Evolutionary conservation across 2,329 filamentous ascomycete species (phyloP).

Genomic region (Phialophora macrospora): DNA sequence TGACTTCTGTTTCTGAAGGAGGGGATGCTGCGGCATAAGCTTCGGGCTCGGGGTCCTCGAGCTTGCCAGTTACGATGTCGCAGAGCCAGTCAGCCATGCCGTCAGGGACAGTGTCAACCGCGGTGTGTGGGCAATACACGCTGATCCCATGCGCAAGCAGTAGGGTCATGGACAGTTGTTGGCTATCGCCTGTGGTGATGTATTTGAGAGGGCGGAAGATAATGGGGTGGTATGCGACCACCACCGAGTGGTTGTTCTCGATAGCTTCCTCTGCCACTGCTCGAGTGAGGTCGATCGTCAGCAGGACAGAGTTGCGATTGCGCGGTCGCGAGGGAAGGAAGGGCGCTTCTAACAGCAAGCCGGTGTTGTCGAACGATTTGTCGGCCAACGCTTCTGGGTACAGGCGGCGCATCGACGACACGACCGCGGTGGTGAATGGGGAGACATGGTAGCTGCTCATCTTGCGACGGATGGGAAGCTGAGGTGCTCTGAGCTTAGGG

Average conservation of each 20-base stretch:
- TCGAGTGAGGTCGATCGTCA: slow-evolving; percentile 89
- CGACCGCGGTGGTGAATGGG: slow-evolving; percentile 70
- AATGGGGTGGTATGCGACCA: slow-evolving; percentile 94
- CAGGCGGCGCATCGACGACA: slow-evolving; percentile 78
- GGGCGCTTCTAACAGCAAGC: slow-evolving; percentile 72
- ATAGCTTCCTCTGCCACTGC: slow-evolving; percentile 91
- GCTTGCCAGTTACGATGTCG: slow-evolving; percentile 72
- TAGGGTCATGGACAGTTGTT: slow-evolving; percentile 82
- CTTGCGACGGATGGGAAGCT: slow-evolving; percentile 14
- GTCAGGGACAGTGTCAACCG: slow-evolving; percentile 81
- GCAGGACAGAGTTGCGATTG: slow-evolving; percentile 70
- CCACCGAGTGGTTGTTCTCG: slow-evolving; percentile 71
- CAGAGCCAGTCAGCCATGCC: slow-evolving; percentile 95
- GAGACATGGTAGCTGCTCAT: slow-evolving; percentile 46
- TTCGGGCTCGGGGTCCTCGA: slow-evolving; percentile 39
- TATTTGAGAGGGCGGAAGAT: slow-evolving; percentile 94
- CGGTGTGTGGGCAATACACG: slow-evolving; percentile 95
- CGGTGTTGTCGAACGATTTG: slow-evolving; percentile 95
- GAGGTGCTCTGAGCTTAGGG: slow-evolving; percentile 17
- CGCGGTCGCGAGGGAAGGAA: slow-evolving; percentile 58
- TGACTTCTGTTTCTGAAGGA: slow-evolving; percentile 39
- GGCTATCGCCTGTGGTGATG: slow-evolving; percentile 79
- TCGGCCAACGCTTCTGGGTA: slow-evolving; percentile 91
- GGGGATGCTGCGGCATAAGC: slow-evolving; percentile 28
- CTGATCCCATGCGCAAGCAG: slow-evolving; percentile 86